phyloP scores from a whole-genome alignment of 2,329 filamentous ascomycete species.

The Fusarium staphyleae region DNA sequence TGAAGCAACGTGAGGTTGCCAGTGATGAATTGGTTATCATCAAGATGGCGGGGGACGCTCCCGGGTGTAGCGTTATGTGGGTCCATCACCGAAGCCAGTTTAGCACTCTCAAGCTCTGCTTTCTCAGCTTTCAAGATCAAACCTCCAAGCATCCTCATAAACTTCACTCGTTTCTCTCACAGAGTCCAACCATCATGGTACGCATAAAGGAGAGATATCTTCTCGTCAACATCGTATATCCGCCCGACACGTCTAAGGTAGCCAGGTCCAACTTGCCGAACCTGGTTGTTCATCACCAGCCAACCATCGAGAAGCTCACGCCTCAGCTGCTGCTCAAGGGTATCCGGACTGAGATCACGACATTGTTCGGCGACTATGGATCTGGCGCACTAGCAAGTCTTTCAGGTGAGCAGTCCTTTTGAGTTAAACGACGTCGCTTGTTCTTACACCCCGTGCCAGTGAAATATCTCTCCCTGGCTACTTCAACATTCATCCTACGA shows the following conservation, averaged over 20 bases:
- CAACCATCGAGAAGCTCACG: slow-evolving; percentile 76
- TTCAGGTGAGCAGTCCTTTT: slow-evolving; percentile 59
- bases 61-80: slow-evolving; percentile 36
- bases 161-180: background rate
- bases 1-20: background rate
- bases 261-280: slow-evolving; percentile 55
- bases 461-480: slow-evolving; percentile 92
- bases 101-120: slow-evolving; percentile 17
- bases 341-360: slow-evolving; percentile 73
- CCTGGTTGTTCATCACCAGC: slow-evolving; percentile 78
- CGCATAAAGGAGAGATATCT: slow-evolving; percentile 96
- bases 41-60: slow-evolving; percentile 28
- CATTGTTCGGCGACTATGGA: slow-evolving; percentile 89
- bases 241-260: slow-evolving; percentile 57
- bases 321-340: slow-evolving; percentile 69
- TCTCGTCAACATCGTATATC: slow-evolving; percentile 92
- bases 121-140: slow-evolving; percentile 2
- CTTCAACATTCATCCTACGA: slow-evolving; percentile 90
- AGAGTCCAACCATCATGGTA: slow-evolving; percentile 68
- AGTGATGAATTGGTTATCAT: slow-evolving; percentile 5
- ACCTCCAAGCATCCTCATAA: background rate
- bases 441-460: slow-evolving; percentile 58
- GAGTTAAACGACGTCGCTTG: background rate
- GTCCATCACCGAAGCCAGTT: slow-evolving; percentile 21
- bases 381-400: slow-evolving; percentile 76